A percentile compares a stretch with the other conserved stretches of the same genome.
Conservation (phyloP, 352 stramenopile species). For the Pythium folliculosum region DNA sequence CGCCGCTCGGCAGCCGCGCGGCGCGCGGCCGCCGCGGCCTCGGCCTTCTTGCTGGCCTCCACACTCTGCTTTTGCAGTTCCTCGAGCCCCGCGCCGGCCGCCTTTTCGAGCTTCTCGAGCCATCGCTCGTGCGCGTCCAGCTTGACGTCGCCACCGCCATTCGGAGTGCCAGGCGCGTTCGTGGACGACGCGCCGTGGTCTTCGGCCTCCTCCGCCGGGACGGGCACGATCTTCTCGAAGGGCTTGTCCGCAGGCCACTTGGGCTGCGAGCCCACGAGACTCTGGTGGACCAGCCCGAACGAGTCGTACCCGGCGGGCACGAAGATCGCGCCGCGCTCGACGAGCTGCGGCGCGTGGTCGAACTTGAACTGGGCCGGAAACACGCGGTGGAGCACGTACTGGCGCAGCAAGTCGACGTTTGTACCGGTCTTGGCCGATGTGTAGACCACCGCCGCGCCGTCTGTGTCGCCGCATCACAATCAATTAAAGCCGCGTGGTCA, state of each 20-base stretch:
- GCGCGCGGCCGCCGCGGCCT: constrained; percentile 64
- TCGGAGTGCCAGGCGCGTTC: background rate
- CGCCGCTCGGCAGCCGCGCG: constrained; percentile 69
- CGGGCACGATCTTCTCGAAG: constrained; percentile 80
- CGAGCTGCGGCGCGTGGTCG: constrained; percentile 60
- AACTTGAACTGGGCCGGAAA: constrained; percentile 77
- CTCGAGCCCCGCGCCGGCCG: constrained; percentile 70
- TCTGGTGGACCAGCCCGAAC: constrained; percentile 72
- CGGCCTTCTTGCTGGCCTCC: constrained; percentile 79
- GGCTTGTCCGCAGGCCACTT: constrained; percentile 76
- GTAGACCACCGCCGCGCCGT: constrained; percentile 77
- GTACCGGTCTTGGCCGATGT: constrained; percentile 77
- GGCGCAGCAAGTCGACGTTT: constrained; percentile 71
- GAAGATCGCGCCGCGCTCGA: constrained; percentile 72
- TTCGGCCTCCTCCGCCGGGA: constrained; percentile 41
- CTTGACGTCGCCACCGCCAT: constrained; percentile 45
- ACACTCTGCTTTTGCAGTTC: constrained; percentile 86
- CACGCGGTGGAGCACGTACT: constrained; percentile 78
- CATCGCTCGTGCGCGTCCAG: constrained; percentile 73
- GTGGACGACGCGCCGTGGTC: constrained; percentile 15
- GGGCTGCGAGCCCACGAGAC: constrained; percentile 69
- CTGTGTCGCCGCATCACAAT: constrained; percentile 25
- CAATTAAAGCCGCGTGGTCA: background rate
- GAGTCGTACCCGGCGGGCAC: constrained; percentile 82
- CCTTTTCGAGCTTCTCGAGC: constrained; percentile 84